Evolutionary conservation across 2,329 filamentous ascomycete species (phyloP).

Genomic region (Alternaria dauci): DNA sequence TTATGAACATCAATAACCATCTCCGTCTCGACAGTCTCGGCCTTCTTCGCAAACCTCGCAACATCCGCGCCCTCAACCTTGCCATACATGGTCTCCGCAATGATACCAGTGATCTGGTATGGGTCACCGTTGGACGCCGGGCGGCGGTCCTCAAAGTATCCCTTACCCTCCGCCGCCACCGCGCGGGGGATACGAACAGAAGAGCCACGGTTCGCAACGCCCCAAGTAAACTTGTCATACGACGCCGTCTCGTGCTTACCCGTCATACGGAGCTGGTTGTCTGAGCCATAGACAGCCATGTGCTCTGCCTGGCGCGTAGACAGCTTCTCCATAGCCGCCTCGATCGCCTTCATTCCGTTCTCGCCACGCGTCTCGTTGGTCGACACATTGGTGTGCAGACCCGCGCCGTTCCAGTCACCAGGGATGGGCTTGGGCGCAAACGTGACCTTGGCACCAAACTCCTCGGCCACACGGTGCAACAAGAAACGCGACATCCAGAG

Average conservation of each 20-base stretch:
- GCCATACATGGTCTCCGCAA: constrained; percentile 73
- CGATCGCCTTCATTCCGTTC: constrained; percentile 95
- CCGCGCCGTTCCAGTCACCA: constrained; percentile 96
- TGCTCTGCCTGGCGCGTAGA: constrained; percentile 60
- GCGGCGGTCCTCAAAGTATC: constrained; percentile 81
- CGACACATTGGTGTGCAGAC: constrained; percentile 93
- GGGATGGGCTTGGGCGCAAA: constrained; percentile 95
- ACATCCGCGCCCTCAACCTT: constrained; percentile 60
- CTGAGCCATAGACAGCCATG: constrained; percentile 93
- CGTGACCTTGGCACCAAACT: constrained; percentile 95
- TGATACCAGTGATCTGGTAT: constrained; percentile 83
- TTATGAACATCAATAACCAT: constrained; percentile 41
- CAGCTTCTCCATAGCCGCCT: constrained; percentile 71
- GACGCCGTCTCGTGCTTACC: constrained; percentile 92
- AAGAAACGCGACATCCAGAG: constrained; percentile 94
- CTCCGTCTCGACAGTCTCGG: constrained; percentile 47
- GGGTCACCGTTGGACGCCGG: constrained; percentile 85
- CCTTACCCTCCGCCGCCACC: constrained; percentile 84
- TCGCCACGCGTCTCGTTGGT: constrained; percentile 87
- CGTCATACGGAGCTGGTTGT: constrained; percentile 93
- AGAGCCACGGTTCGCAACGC: constrained; percentile 93
- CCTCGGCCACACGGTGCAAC: constrained; percentile 89
- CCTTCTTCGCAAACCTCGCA: constrained; percentile 50
- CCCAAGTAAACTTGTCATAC: constrained; percentile 93
- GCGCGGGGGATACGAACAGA: constrained; percentile 92